These are phyloP conservation scores for Fusarium nisikadoi DNA, from an alignment of 2,329 filamentous ascomycete species.

Conservation along the genomic window DNA sequence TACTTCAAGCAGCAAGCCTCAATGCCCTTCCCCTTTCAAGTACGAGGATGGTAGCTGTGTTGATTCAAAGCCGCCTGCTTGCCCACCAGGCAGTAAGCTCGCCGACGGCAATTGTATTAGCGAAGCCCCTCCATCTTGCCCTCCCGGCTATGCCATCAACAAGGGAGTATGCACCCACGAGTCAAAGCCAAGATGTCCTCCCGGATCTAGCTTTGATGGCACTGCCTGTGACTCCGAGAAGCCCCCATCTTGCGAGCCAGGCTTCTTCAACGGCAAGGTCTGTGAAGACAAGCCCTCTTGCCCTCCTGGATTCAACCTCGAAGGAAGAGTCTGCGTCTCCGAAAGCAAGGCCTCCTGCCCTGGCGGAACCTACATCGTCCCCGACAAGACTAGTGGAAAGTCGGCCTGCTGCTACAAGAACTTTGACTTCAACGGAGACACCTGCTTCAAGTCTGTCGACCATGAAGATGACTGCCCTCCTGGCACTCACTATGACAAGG, in stretches of 20 bases:
- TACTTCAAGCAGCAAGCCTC: slow-evolving; percentile 2
- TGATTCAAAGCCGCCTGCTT: neutral
- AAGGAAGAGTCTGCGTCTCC: slow-evolving; percentile 1
- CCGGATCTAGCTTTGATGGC: slow-evolving; percentile 8
- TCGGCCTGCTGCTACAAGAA: slow-evolving; percentile 2
- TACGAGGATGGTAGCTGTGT: slow-evolving; percentile 15
- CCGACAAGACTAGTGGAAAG: neutral
- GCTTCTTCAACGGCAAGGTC: slow-evolving; percentile 22
- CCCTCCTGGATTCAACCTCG: neutral
- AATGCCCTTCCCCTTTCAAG: neutral
- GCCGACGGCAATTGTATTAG: slow-evolving; percentile 2
- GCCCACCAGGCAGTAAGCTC: neutral
- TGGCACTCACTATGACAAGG: neutral
- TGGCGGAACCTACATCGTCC: neutral
- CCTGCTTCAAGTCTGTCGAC: neutral
- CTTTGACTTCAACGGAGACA: neutral
- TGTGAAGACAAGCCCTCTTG: slow-evolving; percentile 20
- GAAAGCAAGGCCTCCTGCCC: neutral
- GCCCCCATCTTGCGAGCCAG: slow-evolving; percentile 6
- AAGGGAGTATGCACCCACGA: slow-evolving; percentile 7
- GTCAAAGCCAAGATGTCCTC: neutral
- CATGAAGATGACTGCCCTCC: neutral
- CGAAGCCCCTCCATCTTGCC: neutral
- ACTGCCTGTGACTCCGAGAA: slow-evolving; percentile 4
- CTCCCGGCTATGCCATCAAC: neutral